Conservation (phyloP, 768 basidiomycete genomes). For the Leucocoprinus birnbaumii region DNA sequence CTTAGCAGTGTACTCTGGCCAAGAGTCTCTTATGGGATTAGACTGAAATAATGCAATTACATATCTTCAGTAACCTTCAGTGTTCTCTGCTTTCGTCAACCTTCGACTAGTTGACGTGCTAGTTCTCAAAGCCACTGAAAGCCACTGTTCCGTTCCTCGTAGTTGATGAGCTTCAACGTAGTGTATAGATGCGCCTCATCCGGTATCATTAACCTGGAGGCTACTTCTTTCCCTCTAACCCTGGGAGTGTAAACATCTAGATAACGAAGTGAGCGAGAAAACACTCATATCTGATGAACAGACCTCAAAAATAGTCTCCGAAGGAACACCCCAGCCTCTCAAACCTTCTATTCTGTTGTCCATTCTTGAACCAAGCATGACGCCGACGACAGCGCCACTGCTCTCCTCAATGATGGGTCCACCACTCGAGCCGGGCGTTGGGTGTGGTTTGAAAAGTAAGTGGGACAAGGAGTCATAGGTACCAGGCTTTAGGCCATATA, state of each 20-base stretch:
- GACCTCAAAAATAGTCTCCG: constrained; percentile 65
- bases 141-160: too few species aligned
- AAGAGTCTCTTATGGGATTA: too few species aligned
- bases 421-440: constrained; percentile 65
- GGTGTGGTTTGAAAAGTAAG: constrained; percentile 50
- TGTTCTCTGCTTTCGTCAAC: too few species aligned
- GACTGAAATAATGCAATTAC: too few species aligned
- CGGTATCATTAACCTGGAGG: not conserved
- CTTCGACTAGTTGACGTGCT: too few species aligned
- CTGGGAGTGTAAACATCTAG: constrained; percentile 56
- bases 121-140: too few species aligned
- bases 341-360: constrained; percentile 51
- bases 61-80: too few species aligned
- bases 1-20: too few species aligned
- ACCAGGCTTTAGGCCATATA: constrained; percentile 44
- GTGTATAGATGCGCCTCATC: too few species aligned
- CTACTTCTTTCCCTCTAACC: constrained; percentile 32
- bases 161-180: too few species aligned
- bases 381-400: constrained; percentile 61
- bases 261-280: not conserved
- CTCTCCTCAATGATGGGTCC: constrained; percentile 64
- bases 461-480: constrained; percentile 66
- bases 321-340: constrained; percentile 60
- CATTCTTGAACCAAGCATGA: constrained; percentile 60
- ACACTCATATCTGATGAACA: not conserved